Base-by-base conservation (phyloP, 2,329 filamentous ascomycete genomes). In the Dothidotthia symphoricarpi region DNA sequence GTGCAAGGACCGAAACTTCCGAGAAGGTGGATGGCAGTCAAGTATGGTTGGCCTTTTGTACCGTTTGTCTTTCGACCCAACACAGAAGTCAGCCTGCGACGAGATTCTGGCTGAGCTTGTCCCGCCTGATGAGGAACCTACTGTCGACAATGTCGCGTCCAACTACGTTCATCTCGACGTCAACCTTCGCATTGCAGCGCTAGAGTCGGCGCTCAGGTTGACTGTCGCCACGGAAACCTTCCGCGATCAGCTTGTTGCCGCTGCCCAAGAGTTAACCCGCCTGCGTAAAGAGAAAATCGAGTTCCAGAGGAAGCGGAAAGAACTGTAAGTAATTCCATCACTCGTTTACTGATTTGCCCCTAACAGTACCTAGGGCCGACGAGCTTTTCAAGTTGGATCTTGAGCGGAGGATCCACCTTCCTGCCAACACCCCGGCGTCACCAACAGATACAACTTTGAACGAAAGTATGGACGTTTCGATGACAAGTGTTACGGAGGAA, bases 221-320 rank as follows among this genome's bases (percentile, higher is more conserved):
- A 90, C 87, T 2, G 77, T 90, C 39, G 85, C 89, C 57, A 96
- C 93, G 0, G 90, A 88, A 62, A 83, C 86, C 2, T 80, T 97
- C 51, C 83, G 91, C 36, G 83, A 81, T 12, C 95, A 94, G 62
- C 85, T 98, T 75, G 88, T 95, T 52, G 85, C 91, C 47, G 95
- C 90, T 69, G 88, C 86, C 49, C 87, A 91, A 59, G 86, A 88
- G 36, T 96, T 97, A 90, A 98, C 93, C 2, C 81, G 83, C 37
- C 88, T 94, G 59, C 83, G 93, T 33, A 98, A 98, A 67, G 86
- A 94, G 63, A 96, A 95, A 71, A 95, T 96, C 45, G 88, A 95
- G 50, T 85, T 82, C 68, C 91, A 97, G 69, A 81, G 89, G 49
- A 81, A 86, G 53, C 82, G 86, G 48, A 85, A 83, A 64, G 69